Conservation (phyloP, 495 filamentous ascomycete species). For the Pyronema domesticum region DNA sequence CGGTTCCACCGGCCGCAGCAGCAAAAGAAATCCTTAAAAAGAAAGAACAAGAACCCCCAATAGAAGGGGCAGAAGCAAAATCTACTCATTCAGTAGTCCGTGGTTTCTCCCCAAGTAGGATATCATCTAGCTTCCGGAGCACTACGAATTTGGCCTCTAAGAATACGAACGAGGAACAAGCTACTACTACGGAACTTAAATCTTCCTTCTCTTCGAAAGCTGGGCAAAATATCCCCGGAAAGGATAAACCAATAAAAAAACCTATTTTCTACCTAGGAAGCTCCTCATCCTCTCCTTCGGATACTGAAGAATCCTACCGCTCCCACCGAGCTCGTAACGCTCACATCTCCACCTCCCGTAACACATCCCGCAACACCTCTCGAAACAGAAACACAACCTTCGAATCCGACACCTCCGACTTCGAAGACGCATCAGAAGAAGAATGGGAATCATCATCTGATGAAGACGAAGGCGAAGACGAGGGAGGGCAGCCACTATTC, state of each 20-base stretch:
- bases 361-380: constrained; percentile 69
- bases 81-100: constrained; percentile 60
- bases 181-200: constrained; percentile 31
- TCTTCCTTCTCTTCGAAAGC: too few relatives aligned
- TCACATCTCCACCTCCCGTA: constrained; percentile 41
- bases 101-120: constrained; percentile 67
- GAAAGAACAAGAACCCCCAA: background rate
- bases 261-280: constrained; percentile 39
- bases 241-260: constrained; percentile 19
- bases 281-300: constrained; percentile 27
- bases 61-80: constrained; percentile 15
- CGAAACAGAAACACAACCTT: constrained; percentile 47
- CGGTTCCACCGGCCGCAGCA: background rate
- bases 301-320: constrained; percentile 13
- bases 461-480: constrained; percentile 35
- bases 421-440: constrained; percentile 49
- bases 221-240: too few relatives aligned
- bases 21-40: background rate
- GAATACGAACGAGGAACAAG: constrained; percentile 10
- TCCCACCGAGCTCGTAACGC: constrained; percentile 1
- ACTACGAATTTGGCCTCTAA: constrained; percentile 19
- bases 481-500: constrained; percentile 32
- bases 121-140: constrained; percentile 56
- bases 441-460: constrained; percentile 91
- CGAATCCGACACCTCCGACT: constrained; percentile 53